These are phyloP conservation scores for Rostrohypoxylon terebratum DNA, from an alignment of 495 filamentous ascomycete species.

Conservation along the genomic window DNA sequence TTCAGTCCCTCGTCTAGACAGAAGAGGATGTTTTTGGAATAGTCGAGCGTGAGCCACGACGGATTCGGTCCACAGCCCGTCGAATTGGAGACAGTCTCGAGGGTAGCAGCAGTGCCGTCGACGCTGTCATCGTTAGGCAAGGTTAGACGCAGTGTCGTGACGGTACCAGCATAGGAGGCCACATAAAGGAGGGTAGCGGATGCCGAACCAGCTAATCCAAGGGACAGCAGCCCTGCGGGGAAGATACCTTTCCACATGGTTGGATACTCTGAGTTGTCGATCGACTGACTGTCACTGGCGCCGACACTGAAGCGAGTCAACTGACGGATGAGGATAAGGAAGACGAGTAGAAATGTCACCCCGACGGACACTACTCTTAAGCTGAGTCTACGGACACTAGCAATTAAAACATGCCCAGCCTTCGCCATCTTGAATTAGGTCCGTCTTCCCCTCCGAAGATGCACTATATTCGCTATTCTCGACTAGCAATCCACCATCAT, in stretches of 20 bases:
- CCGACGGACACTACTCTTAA: conserved; percentile 39
- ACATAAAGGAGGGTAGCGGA: conserved; percentile 65
- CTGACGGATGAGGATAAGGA: conserved; percentile 42
- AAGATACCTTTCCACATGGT: conserved; percentile 47
- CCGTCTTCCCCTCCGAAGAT: conserved; percentile 25
- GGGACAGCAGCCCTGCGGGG: conserved; percentile 49
- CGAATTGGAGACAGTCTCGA: conserved; percentile 55
- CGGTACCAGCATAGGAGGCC: conserved; percentile 69
- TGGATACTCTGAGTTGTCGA: conserved; percentile 35
- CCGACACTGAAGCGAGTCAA: conserved; percentile 35
- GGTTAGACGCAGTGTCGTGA: conserved; percentile 66
- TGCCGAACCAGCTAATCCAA: conserved; percentile 49
- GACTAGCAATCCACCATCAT: conserved; percentile 31
- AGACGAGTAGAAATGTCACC: conserved; percentile 40
- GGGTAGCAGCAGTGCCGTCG: conserved; percentile 41
- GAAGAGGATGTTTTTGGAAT: conserved; percentile 63
- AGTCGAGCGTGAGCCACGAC: conserved; percentile 69
- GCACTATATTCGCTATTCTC: conserved; percentile 22
- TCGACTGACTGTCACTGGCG: conserved; percentile 34
- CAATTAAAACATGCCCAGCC: conserved; percentile 26
- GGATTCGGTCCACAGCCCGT: conserved; percentile 65
- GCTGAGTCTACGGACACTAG: conserved; percentile 34
- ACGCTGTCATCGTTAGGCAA: conserved; percentile 39
- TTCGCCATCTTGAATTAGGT: conserved; percentile 30
- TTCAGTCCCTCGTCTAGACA: conserved; percentile 68